A percentile compares a stretch with the other conserved stretches of the same genome.
Conservation (phyloP, 306 rosid species). For the Pueraria montana region DNA sequence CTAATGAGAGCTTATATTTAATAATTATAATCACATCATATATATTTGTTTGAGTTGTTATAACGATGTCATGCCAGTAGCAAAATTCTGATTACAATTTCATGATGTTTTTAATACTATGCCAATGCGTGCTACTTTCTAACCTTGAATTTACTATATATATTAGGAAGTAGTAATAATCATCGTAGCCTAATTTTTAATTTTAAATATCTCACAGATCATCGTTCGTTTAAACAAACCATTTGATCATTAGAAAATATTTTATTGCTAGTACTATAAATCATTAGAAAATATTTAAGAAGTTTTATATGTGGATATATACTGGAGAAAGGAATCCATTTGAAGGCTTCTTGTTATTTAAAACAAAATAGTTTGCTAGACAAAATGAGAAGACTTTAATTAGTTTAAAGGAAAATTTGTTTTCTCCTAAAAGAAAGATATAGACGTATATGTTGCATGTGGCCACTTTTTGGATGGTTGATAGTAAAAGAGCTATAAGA, state of each 20-base stretch:
- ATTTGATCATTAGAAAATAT: not conserved
- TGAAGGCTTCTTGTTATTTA: not conserved
- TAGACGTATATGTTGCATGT: not conserved
- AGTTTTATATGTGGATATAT: not conserved
- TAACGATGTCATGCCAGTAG: not conserved
- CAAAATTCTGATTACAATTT: not conserved
- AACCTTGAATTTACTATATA: not conserved
- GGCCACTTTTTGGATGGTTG: no score
- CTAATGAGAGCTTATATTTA: not conserved
- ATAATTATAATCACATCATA: not conserved
- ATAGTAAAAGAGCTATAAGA: not conserved
- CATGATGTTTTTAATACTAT: not conserved
- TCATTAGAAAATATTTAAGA: not conserved
- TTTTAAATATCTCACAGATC: no score
- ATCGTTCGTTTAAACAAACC: not conserved
- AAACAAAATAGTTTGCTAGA: not conserved
- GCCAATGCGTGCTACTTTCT: not conserved
- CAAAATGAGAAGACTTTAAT: not conserved
- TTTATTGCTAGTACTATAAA: not conserved
- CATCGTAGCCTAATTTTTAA: not conserved
- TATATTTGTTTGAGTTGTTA: not conserved
- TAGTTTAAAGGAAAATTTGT: not conserved
- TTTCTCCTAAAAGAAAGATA: not conserved
- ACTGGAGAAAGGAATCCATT: not conserved
- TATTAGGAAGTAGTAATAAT: not conserved